These are phyloP conservation scores for Hygrophila difformis DNA, from an alignment of 257 asterid species.

Conservation along the genomic window DNA sequence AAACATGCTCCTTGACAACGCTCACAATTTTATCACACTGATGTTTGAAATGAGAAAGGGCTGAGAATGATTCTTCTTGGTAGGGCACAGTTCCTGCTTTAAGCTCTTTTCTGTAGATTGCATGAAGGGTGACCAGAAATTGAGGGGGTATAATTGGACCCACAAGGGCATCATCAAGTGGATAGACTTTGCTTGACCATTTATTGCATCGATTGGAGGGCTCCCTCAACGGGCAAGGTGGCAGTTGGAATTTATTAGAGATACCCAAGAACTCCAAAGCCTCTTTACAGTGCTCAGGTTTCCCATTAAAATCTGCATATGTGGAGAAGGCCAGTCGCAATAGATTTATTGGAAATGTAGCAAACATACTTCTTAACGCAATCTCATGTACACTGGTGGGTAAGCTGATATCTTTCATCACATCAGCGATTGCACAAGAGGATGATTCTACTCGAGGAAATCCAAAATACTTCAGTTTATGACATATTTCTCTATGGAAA, in stretches of 20 bases:
- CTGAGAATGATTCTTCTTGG: slow-evolving; percentile 29
- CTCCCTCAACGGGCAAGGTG: slow-evolving; percentile 33
- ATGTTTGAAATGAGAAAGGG: slow-evolving; percentile 27
- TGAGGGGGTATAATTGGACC: slow-evolving; percentile 52
- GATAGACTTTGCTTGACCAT: slow-evolving; percentile 35
- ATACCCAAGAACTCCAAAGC: slow-evolving; percentile 38
- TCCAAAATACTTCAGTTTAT: slow-evolving; percentile 26
- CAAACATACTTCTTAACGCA: slow-evolving; percentile 38
- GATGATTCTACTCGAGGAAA: slow-evolving; percentile 19
- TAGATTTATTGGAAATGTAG: slow-evolving; percentile 37
- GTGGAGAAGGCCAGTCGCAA: slow-evolving; percentile 35
- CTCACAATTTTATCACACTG: slow-evolving; percentile 40
- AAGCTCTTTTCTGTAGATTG: slow-evolving; percentile 24
- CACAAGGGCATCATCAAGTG: slow-evolving; percentile 26
- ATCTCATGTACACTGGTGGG: slow-evolving; percentile 67
- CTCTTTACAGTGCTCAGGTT: slow-evolving; percentile 15
- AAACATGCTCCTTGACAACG: slow-evolving; percentile 29
- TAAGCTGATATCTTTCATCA: slow-evolving; percentile 37
- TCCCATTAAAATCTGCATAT: slow-evolving; percentile 23
- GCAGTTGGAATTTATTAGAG: slow-evolving; percentile 29
- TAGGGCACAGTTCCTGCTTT: slow-evolving; percentile 20
- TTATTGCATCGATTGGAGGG: slow-evolving; percentile 39
- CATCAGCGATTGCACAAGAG: slow-evolving; percentile 18
- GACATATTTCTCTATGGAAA: slow-evolving; percentile 34
- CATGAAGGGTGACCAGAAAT: slow-evolving; percentile 42